Conservation (phyloP, 176 grass and related monocot species). For the Poa annua region DNA sequence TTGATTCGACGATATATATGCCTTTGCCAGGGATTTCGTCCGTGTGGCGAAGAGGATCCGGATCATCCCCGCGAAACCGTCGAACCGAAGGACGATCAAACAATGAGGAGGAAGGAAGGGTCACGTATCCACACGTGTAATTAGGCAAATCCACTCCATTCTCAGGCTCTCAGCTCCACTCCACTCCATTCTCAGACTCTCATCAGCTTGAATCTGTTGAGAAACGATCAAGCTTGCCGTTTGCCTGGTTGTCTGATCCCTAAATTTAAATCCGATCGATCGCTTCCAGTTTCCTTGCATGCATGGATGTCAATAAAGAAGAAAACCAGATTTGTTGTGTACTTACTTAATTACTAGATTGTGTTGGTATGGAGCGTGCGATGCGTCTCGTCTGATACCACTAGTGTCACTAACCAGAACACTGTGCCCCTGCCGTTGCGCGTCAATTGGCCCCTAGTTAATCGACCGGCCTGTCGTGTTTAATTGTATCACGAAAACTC, state of each 20-base stretch:
- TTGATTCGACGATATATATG: too few species aligned
- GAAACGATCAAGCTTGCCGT: background rate
- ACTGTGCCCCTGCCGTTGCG: background rate
- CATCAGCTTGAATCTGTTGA: background rate
- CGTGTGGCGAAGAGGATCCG: conserved; percentile 71
- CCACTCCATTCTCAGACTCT: too few species aligned
- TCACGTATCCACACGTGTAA: background rate
- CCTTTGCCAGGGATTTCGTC: conserved; percentile 70
- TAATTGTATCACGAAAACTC: background rate
- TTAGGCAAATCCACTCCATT: background rate
- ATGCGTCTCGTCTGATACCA: background rate
- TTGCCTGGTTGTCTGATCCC: background rate
- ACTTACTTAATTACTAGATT: background rate
- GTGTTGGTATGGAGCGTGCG: background rate
- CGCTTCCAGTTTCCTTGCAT: background rate
- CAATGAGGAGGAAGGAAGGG: background rate
- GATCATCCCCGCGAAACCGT: conserved; percentile 54
- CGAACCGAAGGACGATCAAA: conserved; percentile 39
- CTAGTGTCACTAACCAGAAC: background rate
- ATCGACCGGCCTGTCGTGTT: background rate
- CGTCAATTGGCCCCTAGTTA: background rate
- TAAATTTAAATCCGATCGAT: background rate
- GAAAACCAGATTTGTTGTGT: background rate
- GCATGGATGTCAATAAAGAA: background rate
- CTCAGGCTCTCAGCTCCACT: background rate